Conservation (phyloP, 2,329 filamentous ascomycete species). For the Stagonosporopsis tanaceti region DNA sequence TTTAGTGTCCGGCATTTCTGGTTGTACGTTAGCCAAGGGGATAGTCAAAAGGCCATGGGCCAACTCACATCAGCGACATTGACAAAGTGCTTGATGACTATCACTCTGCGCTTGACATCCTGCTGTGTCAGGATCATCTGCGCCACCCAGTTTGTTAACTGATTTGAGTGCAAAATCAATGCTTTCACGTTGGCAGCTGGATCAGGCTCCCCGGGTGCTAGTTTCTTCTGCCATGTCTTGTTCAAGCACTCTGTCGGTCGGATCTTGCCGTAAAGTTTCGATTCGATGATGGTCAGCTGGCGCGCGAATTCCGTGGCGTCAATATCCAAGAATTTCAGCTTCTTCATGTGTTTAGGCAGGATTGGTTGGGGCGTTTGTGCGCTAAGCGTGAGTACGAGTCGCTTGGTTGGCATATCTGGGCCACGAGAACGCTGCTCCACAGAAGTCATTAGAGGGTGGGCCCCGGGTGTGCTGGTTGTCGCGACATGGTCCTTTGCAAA, state of each 20-base stretch:
- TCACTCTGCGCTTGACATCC: conserved; percentile 93
- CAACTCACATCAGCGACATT: conserved; percentile 87
- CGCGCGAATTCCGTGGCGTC: conserved; percentile 96
- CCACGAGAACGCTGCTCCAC: conserved; percentile 89
- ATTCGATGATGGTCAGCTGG: conserved; percentile 96
- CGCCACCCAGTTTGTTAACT: conserved; percentile 98
- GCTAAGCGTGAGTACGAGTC: conserved; percentile 85
- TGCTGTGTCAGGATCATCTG: conserved; percentile 97
- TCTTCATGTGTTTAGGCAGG: conserved; percentile 99
- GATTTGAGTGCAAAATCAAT: conserved; percentile 95
- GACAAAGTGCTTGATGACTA: conserved; percentile 98
- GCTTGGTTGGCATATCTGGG: conserved; percentile 84
- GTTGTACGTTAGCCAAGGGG: conserved; percentile 31
- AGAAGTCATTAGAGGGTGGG: conserved; percentile 81
- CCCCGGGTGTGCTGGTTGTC: conserved; percentile 90
- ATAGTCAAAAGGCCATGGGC: not conserved
- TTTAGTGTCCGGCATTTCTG: conserved; percentile 93
- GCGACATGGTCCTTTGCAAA: conserved; percentile 94
- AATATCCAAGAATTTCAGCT: conserved; percentile 97
- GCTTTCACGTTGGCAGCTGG: conserved; percentile 94
- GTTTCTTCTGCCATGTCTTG: conserved; percentile 99
- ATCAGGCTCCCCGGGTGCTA: conserved; percentile 79
- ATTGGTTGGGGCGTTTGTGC: conserved; percentile 86
- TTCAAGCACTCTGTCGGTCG: conserved; percentile 95
- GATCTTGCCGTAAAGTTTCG: conserved; percentile 92